Base-by-base conservation (phyloP, 1,139 yeast species). In the Ogataea hybrid region DNA sequence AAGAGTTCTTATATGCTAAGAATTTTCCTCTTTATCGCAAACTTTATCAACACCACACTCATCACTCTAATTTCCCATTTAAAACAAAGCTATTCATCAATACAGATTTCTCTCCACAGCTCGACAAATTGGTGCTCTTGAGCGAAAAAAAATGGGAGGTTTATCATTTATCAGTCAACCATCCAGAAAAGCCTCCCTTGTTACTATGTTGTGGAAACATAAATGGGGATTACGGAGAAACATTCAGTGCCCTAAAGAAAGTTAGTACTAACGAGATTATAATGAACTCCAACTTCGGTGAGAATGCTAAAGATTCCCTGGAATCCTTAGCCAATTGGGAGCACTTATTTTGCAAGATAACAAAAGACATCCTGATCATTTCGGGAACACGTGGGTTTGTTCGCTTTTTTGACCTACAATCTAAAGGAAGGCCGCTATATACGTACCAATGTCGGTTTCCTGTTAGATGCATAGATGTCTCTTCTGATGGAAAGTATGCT, bases 1-100 rank as follows among this genome's bases (percentile, higher is more conserved):
- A 76, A 47, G 95, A 86, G 59, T 70, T 76, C 50, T 72, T 81
- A 44, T 87, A 81, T 62, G 79, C 82, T 14, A 83, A 81, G 54
- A 86, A 94, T 53, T 89, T 87, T 64, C 97, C 97, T 1, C 77
- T 81, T 44, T 86, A 84, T 59, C 69, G 96, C 43, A 82, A 83
- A 56, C 70, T 80, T 39, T 71, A 76, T 30, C 79, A 81, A 28
- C 82, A 75, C 59, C 73, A 75, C 17, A 82, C 92, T 0, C 90
- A 82, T 51, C 78, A 79, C 22, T 60, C 73, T 27, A 72, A 69
- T 44, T 66, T 62, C 37, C 54, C 60, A 12, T 47, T 79, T 40
- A 67, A 65, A 63, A 71, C 74, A 53, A 79, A 67, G 58, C 66
- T 62, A 14, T 66, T 73, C 53, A 73, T 79, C 8, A 76, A 79